Conservation (phyloP, 129 eudicot genomes). For the Centella asiatica region DNA sequence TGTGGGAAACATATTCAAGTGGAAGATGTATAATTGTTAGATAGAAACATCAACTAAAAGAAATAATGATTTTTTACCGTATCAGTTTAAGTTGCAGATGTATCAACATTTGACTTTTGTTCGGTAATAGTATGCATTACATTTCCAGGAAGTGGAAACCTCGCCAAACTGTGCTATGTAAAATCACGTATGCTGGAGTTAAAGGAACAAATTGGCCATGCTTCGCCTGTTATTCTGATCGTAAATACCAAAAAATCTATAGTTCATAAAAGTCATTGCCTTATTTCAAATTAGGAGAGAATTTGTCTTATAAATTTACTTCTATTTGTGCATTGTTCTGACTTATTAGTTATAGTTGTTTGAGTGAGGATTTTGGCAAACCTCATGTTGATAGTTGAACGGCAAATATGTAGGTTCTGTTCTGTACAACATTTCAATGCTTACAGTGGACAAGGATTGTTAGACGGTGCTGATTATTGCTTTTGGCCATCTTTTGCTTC, state of each 20-base stretch:
- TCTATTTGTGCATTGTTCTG: too few relatives aligned
- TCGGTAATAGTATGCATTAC: background rate
- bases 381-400: too few relatives aligned
- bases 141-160: background rate
- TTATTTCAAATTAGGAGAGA: too few relatives aligned
- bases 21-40: background rate
- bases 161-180: background rate
- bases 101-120: background rate
- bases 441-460: too few relatives aligned
- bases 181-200: background rate
- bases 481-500: background rate
- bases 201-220: too few relatives aligned
- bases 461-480: background rate
- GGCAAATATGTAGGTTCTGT: too few relatives aligned
- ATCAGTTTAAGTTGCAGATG: background rate
- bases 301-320: too few relatives aligned
- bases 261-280: too few relatives aligned
- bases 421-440: too few relatives aligned
- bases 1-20: background rate
- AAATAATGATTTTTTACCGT: background rate
- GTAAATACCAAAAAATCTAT: background rate
- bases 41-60: background rate
- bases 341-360: too few relatives aligned
- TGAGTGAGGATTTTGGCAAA: too few relatives aligned
- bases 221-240: background rate